A percentile compares a stretch with the other conserved stretches of the same genome.
Evolutionary conservation across 805 yeast genomes (phyloP).

Genomic region (Candida taoyuanica): DNA sequence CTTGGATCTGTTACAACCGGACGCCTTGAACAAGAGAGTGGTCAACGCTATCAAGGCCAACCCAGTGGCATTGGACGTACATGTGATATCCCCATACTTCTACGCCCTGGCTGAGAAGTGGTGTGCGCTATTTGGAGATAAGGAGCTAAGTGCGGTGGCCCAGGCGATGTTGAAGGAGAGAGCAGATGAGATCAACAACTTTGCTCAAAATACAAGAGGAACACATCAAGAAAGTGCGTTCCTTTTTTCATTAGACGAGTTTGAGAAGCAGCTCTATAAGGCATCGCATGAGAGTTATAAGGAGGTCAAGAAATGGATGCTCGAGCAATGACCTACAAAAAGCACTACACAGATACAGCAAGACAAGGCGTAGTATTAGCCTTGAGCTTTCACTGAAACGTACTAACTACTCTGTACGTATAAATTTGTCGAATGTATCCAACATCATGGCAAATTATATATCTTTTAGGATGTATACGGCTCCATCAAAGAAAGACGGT

Average conservation of each 20-base stretch:
- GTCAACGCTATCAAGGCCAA: constrained; percentile 79
- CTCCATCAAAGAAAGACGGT: too few species aligned
- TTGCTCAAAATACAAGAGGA: constrained; percentile 39
- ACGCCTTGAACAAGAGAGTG: constrained; percentile 57
- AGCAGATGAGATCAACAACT: constrained; percentile 66
- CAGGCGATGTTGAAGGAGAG: constrained; percentile 54
- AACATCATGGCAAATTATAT: too few species aligned
- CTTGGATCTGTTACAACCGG: constrained; percentile 67
- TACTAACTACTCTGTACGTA: too few species aligned
- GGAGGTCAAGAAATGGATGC: constrained; percentile 40
- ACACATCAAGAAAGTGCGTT: constrained; percentile 49
- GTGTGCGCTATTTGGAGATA: constrained; percentile 67
- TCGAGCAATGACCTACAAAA: too few species aligned
- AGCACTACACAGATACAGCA: too few species aligned
- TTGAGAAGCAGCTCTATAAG: constrained; percentile 59
- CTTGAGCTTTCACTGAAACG: too few species aligned
- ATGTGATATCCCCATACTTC: constrained; percentile 60
- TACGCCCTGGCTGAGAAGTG: constrained; percentile 71
- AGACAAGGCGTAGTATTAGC: too few species aligned
- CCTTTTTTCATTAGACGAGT: constrained; percentile 66
- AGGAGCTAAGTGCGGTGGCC: constrained; percentile 49
- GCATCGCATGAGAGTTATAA: constrained; percentile 47
- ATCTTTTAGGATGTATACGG: too few species aligned
- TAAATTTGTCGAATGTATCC: too few species aligned
- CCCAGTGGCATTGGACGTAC: constrained; percentile 61